Base-by-base conservation (phyloP, 768 basidiomycete species). In the Phaffia tasmanica region DNA sequence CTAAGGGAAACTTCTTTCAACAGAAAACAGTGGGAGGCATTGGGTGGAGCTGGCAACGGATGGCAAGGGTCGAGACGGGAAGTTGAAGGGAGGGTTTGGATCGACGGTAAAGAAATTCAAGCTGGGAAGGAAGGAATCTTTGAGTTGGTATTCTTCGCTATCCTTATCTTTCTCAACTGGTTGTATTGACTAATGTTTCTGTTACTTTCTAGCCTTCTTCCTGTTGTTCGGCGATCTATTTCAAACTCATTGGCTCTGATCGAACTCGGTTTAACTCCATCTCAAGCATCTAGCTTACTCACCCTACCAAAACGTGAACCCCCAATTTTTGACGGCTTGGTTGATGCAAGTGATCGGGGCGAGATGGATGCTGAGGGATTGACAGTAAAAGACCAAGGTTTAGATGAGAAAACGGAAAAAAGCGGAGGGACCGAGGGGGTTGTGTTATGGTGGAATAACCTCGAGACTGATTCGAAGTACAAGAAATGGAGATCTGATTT, bases 361-460 rank as follows among this genome's bases (percentile, higher is more conserved):
- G 35, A 42, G 35, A 42, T 42, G 35, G 11, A 42, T 4, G 35
- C 35, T 42, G 35, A 42, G 35, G 35, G 35, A 5, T 42, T 42
- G 11, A 42, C 11, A 5, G 6, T 42, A 4, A 11, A 42, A 5
- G 35, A 42, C 35, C 35, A 42, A 42, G 35, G 11, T 11, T 11
- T 42, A 42, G 35, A 11, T 5, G 35, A 42, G 35, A 42, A 5
- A 42, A 42, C 35, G 11, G 35, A 74, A 3, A 95, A 99, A 74
- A 89, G 82, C 1, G 89, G 86, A 30, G 47, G 57, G 29, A 3
- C 9, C 15, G 21, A 18, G 0, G 80, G 77, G 47, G 80, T 87
- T 3, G 81, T 93, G 49, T 73, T 85, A 0, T 98, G 88, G 83
- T 88, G 86, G 86, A 99, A 98, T 75, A 85, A 99, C 73, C 76